A percentile compares a stretch with the other conserved stretches of the same genome.
Conservation (phyloP, 106 monocot genomes). For the Triglochin maritima region DNA sequence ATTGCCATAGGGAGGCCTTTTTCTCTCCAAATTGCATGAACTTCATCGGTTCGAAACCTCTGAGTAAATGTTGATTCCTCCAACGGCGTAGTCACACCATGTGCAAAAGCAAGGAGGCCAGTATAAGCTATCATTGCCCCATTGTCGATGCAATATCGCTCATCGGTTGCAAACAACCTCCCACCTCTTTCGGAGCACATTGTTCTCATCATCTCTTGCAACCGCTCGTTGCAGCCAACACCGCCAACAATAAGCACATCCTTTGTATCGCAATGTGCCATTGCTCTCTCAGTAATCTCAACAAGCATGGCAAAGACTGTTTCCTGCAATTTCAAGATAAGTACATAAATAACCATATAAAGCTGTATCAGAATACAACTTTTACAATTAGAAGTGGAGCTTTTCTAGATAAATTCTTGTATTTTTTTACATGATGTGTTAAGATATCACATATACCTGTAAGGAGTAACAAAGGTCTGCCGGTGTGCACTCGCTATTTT, state of each 20-base stretch:
- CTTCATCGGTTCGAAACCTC: conserved; percentile 90
- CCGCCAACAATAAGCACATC: conserved; percentile 98
- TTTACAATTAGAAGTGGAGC: too few species aligned
- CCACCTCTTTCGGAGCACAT: conserved; percentile 95
- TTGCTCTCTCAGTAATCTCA: conserved; percentile 93
- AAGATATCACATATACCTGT: conserved; percentile 32
- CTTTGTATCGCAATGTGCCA: conserved; percentile 95
- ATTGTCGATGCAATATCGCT: conserved; percentile 94
- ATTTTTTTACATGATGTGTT: too few species aligned
- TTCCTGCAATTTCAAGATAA: conserved; percentile 33
- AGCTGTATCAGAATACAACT: too few species aligned
- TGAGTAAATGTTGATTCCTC: conserved; percentile 91
- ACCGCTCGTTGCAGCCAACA: conserved; percentile 83
- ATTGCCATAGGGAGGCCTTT: conserved; percentile 5
- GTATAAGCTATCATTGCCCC: conserved; percentile 99
- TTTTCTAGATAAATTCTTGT: too few species aligned
- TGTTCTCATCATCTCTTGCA: conserved; percentile 93
- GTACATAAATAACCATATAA: too few species aligned
- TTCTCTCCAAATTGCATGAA: conserved; percentile 93
- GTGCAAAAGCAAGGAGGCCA: conserved; percentile 77
- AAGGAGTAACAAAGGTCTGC: conserved; percentile 97
- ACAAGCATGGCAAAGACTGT: conserved; percentile 98
- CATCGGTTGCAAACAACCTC: conserved; percentile 81
- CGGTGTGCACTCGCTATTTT: conserved; percentile 86
- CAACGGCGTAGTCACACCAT: conserved; percentile 62